phyloP scores from a whole-genome alignment of 805 yeast species.

The Candida tammaniensis region DNA sequence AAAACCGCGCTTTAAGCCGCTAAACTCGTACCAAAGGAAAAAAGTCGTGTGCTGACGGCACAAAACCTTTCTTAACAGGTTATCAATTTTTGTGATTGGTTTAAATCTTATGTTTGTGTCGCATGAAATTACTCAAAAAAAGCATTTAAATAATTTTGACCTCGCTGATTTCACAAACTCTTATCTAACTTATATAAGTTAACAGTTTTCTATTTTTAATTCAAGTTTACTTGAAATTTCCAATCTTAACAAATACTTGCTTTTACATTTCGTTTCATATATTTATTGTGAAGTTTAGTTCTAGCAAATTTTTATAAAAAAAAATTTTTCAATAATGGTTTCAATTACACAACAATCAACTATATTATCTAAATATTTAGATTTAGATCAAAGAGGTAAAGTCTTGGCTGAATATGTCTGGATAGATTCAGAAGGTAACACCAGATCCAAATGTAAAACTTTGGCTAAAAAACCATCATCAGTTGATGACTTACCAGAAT shows the following conservation, averaged over 20 bases:
- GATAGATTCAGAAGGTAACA: slow-evolving; percentile 89
- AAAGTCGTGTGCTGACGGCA: too few relatives aligned
- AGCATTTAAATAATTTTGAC: slow-evolving; percentile 2
- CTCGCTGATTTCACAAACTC: neutral
- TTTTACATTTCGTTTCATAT: too few relatives aligned
- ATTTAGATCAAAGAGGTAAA: slow-evolving; percentile 80
- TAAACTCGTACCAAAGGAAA: too few relatives aligned
- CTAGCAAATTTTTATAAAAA: too few relatives aligned
- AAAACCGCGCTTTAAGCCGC: too few relatives aligned
- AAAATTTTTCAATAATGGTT: too few relatives aligned
- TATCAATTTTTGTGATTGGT: slow-evolving; percentile 9
- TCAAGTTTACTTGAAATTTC: too few relatives aligned
- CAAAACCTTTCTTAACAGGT: slow-evolving; percentile 5
- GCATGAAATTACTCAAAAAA: neutral
- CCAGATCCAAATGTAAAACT: slow-evolving; percentile 95
- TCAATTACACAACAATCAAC: slow-evolving; percentile 65
- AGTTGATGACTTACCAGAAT: slow-evolving; percentile 89
- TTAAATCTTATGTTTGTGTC: neutral
- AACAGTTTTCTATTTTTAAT: too few relatives aligned
- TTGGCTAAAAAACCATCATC: slow-evolving; percentile 63
- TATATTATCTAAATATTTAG: slow-evolving; percentile 77
- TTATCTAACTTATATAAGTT: neutral
- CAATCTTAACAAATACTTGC: too few relatives aligned
- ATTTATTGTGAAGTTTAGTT: too few relatives aligned
- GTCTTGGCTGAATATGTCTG: slow-evolving; percentile 96